Base-by-base conservation (phyloP, 768 basidiomycete species). In the Termitomyces sp. region DNA sequence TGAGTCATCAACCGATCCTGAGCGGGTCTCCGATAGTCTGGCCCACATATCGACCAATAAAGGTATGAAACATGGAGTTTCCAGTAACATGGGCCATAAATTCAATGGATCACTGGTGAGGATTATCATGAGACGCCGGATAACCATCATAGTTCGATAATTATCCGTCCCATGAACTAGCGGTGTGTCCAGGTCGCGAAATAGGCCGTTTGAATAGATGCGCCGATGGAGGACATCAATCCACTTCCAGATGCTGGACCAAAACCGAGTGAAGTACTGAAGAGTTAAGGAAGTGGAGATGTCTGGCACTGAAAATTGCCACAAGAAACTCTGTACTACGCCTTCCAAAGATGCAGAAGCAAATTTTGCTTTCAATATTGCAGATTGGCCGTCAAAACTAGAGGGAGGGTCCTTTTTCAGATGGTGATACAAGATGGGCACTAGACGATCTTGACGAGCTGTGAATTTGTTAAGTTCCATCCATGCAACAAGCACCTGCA, bases 381-480 rank as follows among this genome's bases (percentile, higher is more conserved):
- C 35, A n/a, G 41, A 35, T 43, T 43, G 20, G 1, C 16, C 32
- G 13, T 47, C 31, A 16, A 45, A 53, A 7, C 11, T 29, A 1
- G 10, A 13, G 3, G 52, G 52, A 18, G 52, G 42, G 18, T 53
- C 52, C 32, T 45, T 38, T 16, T 35, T 10, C 4, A 53, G 23
- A 38, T 53, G 45, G 36, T 25, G 23, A 53, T 45, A 53, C 15
- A 53, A 46, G 31, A 47, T 47, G 22, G 52, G 52, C 3, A 53
- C 35, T 7, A 53, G 20, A 23, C 52, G 42, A 20, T 53, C 52
- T 39, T 53, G 52, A 11, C 52, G 52, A 46, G 52, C 52, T 27
- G 52, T 53, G 15, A 46, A n/a, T n/a, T 53, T 53, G 52, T 53
- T 53, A 7, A 53, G 43, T 39, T 53, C 43, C 52, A 53, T 53